phyloP scores from a whole-genome alignment of 371 early-diverging fungal species.

The Syncephalis fuscata region DNA sequence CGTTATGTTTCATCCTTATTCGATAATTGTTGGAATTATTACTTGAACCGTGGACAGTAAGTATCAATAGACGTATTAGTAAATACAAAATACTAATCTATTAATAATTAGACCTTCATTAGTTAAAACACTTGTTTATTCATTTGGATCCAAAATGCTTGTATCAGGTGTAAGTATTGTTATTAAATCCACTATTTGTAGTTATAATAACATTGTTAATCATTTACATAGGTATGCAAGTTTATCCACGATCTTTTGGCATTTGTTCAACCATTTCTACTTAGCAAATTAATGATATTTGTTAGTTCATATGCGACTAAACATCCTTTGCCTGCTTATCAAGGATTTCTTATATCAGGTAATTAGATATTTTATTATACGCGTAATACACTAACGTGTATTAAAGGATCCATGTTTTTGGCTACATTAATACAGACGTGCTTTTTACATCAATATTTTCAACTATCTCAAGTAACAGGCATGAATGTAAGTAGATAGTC shows the following conservation, averaged over 20 bases:
- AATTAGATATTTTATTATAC: too few relatives aligned
- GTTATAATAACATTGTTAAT: constrained; percentile 1
- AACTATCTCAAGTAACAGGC: constrained; percentile 53
- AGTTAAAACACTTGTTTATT: constrained; percentile 31
- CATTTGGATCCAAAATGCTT: constrained; percentile 47
- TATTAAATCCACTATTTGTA: neutral
- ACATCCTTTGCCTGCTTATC: constrained; percentile 25
- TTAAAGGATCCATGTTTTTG: constrained; percentile 51
- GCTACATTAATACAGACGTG: constrained; percentile 69
- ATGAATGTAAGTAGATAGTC: constrained; percentile 20
- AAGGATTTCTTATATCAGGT: constrained; percentile 41
- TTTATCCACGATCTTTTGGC: constrained; percentile 55
- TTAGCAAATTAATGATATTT: constrained; percentile 57
- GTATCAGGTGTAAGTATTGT: constrained; percentile 34
- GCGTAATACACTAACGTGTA: too few relatives aligned
- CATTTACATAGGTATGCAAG: constrained; percentile 43
- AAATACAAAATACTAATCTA: neutral
- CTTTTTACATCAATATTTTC: constrained; percentile 85
- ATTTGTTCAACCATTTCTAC: constrained; percentile 73
- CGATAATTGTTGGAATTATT: neutral
- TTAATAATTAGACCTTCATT: constrained; percentile 44
- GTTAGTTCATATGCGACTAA: constrained; percentile 33
- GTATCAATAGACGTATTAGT: too few relatives aligned
- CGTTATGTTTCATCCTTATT: too few relatives aligned
- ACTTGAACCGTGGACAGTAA: constrained; percentile 1